Percentiles rank a stretch among this genome's conserved stretches.
phyloP scores from a whole-genome alignment of 2,329 filamentous ascomycete species.

The Fusarium sp. region DNA sequence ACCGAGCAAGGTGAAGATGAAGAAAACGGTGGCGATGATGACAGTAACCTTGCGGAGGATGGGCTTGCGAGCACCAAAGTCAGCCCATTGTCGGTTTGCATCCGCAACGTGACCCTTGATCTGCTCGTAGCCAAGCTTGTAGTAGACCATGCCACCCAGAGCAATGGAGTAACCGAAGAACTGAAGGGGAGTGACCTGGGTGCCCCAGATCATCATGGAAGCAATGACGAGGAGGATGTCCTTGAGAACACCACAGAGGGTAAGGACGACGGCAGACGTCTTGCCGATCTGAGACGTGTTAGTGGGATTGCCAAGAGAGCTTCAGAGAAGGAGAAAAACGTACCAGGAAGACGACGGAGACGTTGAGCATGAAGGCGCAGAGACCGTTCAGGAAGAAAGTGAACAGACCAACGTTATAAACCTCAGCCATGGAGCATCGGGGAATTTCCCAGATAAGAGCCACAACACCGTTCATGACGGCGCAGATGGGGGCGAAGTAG shows the following conservation, averaged over 20 bases:
- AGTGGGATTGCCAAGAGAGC: constrained; percentile 24
- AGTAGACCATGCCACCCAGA: constrained; percentile 78
- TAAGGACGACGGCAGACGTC: constrained; percentile 86
- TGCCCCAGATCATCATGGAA: constrained; percentile 84
- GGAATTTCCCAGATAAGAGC: constrained; percentile 79
- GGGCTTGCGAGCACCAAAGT: constrained; percentile 82
- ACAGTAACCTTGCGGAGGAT: constrained; percentile 80
- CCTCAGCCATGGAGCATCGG: constrained; percentile 71
- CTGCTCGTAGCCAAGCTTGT: constrained; percentile 85
- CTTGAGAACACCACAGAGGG: constrained; percentile 87
- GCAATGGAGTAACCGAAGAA: constrained; percentile 87
- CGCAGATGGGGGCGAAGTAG: constrained; percentile 88
- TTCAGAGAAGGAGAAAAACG: constrained; percentile 45
- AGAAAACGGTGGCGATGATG: constrained; percentile 68
- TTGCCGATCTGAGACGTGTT: constrained; percentile 77
- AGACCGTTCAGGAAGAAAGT: constrained; percentile 79
- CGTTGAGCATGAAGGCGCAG: constrained; percentile 82
- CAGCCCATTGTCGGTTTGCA: constrained; percentile 80
- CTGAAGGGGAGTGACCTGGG: constrained; percentile 77
- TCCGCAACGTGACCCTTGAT: constrained; percentile 81
- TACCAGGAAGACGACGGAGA: constrained; percentile 87
- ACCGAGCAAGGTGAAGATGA: constrained; percentile 75
- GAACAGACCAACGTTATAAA: constrained; percentile 76
- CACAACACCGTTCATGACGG: constrained; percentile 79
- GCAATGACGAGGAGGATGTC: constrained; percentile 83